Base-by-base conservation (phyloP, 768 basidiomycete genomes). In the Tricholoma bakamatsutake region DNA sequence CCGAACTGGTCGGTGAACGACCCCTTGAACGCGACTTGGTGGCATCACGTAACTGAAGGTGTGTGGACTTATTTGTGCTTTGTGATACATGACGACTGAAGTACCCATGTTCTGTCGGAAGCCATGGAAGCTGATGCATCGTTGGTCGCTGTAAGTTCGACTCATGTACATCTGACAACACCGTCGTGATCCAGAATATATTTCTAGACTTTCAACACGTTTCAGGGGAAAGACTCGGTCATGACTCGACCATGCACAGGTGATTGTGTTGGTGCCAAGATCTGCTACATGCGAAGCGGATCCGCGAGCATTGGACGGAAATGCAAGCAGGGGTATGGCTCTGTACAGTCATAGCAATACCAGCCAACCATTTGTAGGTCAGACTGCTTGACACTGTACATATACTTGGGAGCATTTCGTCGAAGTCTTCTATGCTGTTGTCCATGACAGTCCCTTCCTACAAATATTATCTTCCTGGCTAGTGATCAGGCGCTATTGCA, bases 1-100 rank as follows among this genome's bases (percentile, higher is more conserved):
- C 67, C 75, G 1, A 73, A 78, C 33, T 90, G 88, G 88, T 72
- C 75, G 27, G 65, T 71, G 2, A 73, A 76, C 53, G 87, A 87
- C 64, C 88, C 88, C 0, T 68, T 91, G 58, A 90, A 90, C 57
- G 86, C 86, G 6, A 90, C 89, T 9, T 90, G 85, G 84, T 90
- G 88, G 88, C 88, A 90, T 61, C 79, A 68, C 46, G 85, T 90
- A 40, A 90, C 88, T 9, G 87, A 89, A 70, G 78, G 86, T 84
- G 54, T 59, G 76, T 48, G 8, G 35, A 43, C 17, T 24, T 1
- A 24, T 24, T 24, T 24, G 7, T 48, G 27, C 30, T 28, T 21
- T 50, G 31, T 24, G n/a, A 17, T 8, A 18, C 12, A 11, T 33
- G 37, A 50, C 3, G 35, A 6, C 34, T n/a, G n/a, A n/a, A n/a